Conservation (phyloP, 495 filamentous ascomycete genomes). For the Aspergillus nidulans region DNA sequence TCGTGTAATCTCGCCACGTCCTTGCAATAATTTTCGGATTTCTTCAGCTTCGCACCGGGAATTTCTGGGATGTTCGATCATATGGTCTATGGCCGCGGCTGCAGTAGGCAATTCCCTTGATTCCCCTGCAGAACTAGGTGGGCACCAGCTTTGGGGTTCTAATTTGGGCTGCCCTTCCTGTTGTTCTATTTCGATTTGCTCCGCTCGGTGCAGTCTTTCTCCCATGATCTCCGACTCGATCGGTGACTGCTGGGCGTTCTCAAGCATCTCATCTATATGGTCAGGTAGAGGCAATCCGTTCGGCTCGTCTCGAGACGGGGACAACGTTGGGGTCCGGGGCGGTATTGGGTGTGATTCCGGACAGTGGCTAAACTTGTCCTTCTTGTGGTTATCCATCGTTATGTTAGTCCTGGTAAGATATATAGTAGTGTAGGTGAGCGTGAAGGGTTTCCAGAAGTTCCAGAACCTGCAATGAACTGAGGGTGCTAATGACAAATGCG, state of each 20-base stretch:
- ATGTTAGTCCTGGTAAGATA: background rate
- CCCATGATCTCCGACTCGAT: background rate
- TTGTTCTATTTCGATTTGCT: background rate
- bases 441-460: background rate
- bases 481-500: background rate
- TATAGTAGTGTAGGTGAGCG: background rate
- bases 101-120: background rate
- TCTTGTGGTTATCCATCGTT: background rate
- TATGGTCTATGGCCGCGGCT: background rate
- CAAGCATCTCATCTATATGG: background rate
- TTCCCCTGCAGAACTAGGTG: background rate
- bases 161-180: background rate
- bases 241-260: background rate
- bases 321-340: background rate
- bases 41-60: background rate
- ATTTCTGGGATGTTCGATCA: background rate
- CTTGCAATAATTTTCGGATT: background rate
- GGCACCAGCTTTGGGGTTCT: background rate
- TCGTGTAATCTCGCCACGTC: background rate
- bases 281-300: background rate
- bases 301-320: background rate
- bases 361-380: background rate
- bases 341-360: background rate
- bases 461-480: background rate
- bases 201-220: background rate